Base-by-base conservation (phyloP, 2,329 filamentous ascomycete species). In the Apiospora sp. region DNA sequence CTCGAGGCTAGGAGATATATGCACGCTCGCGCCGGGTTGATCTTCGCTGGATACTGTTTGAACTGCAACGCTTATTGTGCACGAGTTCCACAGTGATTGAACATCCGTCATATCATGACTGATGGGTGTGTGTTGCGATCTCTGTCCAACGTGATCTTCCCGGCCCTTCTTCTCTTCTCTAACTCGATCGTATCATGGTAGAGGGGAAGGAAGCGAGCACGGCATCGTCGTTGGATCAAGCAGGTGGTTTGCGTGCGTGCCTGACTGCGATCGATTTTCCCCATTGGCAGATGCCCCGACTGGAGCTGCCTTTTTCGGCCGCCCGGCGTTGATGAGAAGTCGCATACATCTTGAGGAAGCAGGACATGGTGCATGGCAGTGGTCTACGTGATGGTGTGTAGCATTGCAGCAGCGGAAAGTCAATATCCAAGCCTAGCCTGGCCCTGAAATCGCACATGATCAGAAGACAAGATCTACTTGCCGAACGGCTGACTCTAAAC, bases 1-100 rank as follows among this genome's bases (percentile, higher is more conserved):
- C 12, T 41, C 54, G 54, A 61, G 54, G 54, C 54, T 61, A 61
- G 30, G 58, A 64, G 30, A 64, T 64, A 64, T 64, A 64, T 41
- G 58, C 34, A 61, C 37, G 54, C 54, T 61, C 54, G 54, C 27
- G 24, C 58, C n/a, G n/a, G 49, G 30, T 61, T 64, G 58, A 64
- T 64, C 30, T 64, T 64, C 19, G 19, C 58, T 64, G 10, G 58
- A 64, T 41, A n/a, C 34, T n/a, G 58, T 41, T 41, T 22, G 30
- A 37, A 37, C 54, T 61, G 54, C 54, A 61, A 61, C 54, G 30
- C 16, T 37, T 61, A 10, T 37, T n/a, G 30, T 22, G 16, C n/a
- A 30, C 19, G 14, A 5, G 54, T 37, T 30, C 58, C 58, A 64
- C 58, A 41, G 30, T n/a, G 58, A 41, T 22, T n/a, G 30, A 19